These are phyloP conservation scores for Simplicillium aogashimaense DNA, from an alignment of 2,329 filamentous ascomycete genomes.

Conservation along the genomic window DNA sequence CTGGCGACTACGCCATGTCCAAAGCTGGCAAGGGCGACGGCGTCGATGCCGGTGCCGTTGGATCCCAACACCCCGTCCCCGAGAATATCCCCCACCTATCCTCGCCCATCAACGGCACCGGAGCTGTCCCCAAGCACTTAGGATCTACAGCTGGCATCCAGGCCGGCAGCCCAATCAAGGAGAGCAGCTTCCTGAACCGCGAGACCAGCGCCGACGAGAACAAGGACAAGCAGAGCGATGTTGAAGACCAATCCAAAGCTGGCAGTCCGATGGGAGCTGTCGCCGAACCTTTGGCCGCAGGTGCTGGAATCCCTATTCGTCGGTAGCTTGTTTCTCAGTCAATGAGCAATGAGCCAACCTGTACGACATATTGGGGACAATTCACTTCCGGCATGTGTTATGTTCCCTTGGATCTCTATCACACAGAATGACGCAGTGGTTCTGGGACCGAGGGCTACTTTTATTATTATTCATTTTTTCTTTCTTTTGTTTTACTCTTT, in stretches of 20 bases:
- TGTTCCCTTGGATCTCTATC: too few species aligned
- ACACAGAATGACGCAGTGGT: neutral
- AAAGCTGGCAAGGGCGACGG: constrained; percentile 96
- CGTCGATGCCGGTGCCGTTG: constrained; percentile 86
- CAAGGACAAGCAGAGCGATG: constrained; percentile 28
- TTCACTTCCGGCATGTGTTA: constrained; percentile 1
- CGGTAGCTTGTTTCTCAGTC: constrained; percentile 29
- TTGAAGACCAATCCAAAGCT: constrained; percentile 16
- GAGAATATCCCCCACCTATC: constrained; percentile 91
- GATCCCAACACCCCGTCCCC: constrained; percentile 86
- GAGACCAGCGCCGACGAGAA: constrained; percentile 59
- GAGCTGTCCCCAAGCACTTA: constrained; percentile 5
- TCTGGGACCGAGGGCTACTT: neutral
- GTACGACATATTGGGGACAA: neutral
- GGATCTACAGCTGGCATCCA: constrained; percentile 37
- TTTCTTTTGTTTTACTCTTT: neutral
- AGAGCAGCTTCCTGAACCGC: constrained; percentile 76
- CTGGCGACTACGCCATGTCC: constrained; percentile 89
- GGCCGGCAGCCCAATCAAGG: constrained; percentile 77
- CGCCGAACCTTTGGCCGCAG: constrained; percentile 2
- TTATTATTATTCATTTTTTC: neutral
- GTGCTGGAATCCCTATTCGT: constrained; percentile 47
- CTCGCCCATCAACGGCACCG: constrained; percentile 40
- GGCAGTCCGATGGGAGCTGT: constrained; percentile 14
- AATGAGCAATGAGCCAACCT: neutral